Base-by-base conservation (phyloP, 1,139 yeast genomes). In the Entelexis sorbosivorans region DNA sequence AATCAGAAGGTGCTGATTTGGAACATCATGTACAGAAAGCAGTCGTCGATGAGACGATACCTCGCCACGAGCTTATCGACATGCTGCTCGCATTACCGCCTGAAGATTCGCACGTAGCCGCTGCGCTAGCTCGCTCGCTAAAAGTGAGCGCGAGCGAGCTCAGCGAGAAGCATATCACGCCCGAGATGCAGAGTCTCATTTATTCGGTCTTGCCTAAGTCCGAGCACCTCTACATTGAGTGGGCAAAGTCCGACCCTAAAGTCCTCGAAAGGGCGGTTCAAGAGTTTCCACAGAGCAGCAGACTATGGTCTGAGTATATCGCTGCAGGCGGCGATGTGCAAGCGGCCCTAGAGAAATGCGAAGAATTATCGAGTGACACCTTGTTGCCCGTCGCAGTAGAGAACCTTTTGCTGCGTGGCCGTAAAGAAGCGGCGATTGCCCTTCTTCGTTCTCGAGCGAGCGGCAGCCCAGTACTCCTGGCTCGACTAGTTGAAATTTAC, bases 281-380 rank as follows among this genome's bases (percentile, higher is more conserved):
- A 13, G 48, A 47, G 31, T 43, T 47, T 14, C 49, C 52, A 3
- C 32, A 40, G 0, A 38, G 26, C 47, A 14, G 6, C 5, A 14
- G 4, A 5, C 24, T 46, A 5, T 46, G 43, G 44, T 16, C 22
- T 10, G 39, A 36, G 31, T 46, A 31, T 36, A 31, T 46, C 24
- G 24, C 26, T 10, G 42, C 42, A 0, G 48, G 47, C 33, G 39
- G 47, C 11, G 33, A 44, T 24, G 28, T 24, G 3, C 33, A 33
- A 5, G 11, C 2, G n/a, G 39, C 36, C 2, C 32, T 44, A 5
- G 10, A 26, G 14, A 13, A 24, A 4, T 5, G 24, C 24, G 22
- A 16, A 10, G 26, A 24, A 6, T 16, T 13, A 8, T 2, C 3
- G n/a, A 33, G 17, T 39, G 32, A 16, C 7, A 26, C 26, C 28